Percentiles rank a stretch among this genome's conserved stretches.
phyloP scores from a whole-genome alignment of 1,139 yeast species.

The Yamadazyma atmosphaerica region DNA sequence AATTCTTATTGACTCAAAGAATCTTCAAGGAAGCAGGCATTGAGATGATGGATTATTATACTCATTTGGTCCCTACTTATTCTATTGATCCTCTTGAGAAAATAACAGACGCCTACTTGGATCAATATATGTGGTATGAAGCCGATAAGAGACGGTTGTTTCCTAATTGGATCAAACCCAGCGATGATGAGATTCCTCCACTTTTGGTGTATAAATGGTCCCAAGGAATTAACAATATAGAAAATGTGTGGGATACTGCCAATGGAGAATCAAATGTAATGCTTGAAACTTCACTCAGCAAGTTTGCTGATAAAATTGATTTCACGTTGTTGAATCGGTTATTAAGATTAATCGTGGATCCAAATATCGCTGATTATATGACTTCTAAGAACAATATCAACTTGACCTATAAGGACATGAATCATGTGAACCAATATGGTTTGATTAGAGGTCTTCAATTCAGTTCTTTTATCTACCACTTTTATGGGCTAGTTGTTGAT shows the following conservation, averaged over 20 bases:
- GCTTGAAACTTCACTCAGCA: constrained; percentile 70
- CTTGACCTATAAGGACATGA: constrained; percentile 91
- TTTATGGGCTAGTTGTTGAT: constrained; percentile 84
- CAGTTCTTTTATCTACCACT: constrained; percentile 86
- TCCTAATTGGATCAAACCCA: constrained; percentile 96
- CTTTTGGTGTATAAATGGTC: constrained; percentile 91
- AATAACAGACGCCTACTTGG: constrained; percentile 93
- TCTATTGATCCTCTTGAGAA: constrained; percentile 90
- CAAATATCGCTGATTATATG: constrained; percentile 91
- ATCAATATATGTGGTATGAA: constrained; percentile 95
- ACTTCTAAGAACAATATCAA: constrained; percentile 88
- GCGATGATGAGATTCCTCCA: constrained; percentile 93
- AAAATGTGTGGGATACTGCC: constrained; percentile 74
- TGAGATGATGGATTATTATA: constrained; percentile 91
- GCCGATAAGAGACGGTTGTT: constrained; percentile 84
- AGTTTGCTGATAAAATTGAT: constrained; percentile 82
- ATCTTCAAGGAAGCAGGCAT: constrained; percentile 87
- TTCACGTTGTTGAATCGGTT: constrained; percentile 82
- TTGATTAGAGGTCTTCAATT: constrained; percentile 86
- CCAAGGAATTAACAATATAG: constrained; percentile 84
- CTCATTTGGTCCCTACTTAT: constrained; percentile 82
- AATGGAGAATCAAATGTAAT: constrained; percentile 83
- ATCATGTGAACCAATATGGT: constrained; percentile 87
- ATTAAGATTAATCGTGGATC: constrained; percentile 78
- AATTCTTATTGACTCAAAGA: constrained; percentile 80